These are phyloP conservation scores for Cicer pinnatifidum DNA, from an alignment of 306 rosid genomes.

Conservation along the genomic window DNA sequence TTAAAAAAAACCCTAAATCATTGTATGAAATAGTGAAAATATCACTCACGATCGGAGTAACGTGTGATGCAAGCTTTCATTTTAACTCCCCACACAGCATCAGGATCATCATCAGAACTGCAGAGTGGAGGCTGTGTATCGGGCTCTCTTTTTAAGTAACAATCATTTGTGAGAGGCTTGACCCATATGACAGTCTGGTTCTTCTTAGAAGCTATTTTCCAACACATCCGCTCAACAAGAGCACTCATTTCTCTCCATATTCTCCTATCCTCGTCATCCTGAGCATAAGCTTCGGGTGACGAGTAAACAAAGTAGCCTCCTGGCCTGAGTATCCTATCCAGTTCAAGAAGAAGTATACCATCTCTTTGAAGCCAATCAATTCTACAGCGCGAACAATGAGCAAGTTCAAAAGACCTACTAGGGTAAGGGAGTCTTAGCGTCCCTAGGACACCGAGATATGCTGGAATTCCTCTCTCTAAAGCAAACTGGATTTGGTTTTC, in stretches of 20 bases:
- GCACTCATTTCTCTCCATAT: slow-evolving; percentile 89
- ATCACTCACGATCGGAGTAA: slow-evolving; percentile 76
- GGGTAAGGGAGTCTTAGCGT: slow-evolving; percentile 93
- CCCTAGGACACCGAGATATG: slow-evolving; percentile 93
- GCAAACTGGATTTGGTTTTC: slow-evolving; percentile 97
- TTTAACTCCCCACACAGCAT: slow-evolving; percentile 78
- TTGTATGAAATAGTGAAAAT: slow-evolving; percentile 37
- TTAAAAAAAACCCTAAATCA: slow-evolving; percentile 13
- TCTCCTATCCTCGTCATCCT: slow-evolving; percentile 86
- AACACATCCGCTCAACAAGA: slow-evolving; percentile 81
- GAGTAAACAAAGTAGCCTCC: slow-evolving; percentile 97
- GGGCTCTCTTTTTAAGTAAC: slow-evolving; percentile 72
- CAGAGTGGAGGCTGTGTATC: slow-evolving; percentile 82
- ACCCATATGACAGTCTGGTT: slow-evolving; percentile 96
- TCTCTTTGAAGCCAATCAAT: slow-evolving; percentile 97
- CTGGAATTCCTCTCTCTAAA: slow-evolving; percentile 91
- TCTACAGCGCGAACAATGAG: slow-evolving; percentile 95
- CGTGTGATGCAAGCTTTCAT: slow-evolving; percentile 89
- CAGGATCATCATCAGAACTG: slow-evolving; percentile 77
- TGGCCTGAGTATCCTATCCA: slow-evolving; percentile 89
- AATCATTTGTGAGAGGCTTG: slow-evolving; percentile 89
- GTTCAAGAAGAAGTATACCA: slow-evolving; percentile 92
- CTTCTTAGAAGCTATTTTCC: slow-evolving; percentile 82
- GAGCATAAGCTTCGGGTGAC: slow-evolving; percentile 97
- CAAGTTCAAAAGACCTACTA: slow-evolving; percentile 93